phyloP scores from a whole-genome alignment of 495 filamentous ascomycete genomes.

The Lophiotrema nucula region DNA sequence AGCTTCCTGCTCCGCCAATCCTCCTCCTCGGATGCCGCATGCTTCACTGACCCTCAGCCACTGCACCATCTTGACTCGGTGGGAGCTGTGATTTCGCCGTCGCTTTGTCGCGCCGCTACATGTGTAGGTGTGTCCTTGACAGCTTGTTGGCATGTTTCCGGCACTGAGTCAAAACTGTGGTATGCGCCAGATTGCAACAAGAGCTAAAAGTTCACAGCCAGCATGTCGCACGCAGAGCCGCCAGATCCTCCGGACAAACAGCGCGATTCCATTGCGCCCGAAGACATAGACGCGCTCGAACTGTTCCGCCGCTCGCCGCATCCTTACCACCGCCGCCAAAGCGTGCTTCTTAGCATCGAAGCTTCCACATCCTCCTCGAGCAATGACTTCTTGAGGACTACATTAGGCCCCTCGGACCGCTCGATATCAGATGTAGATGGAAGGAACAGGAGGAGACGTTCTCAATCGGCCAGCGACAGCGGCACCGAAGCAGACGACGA shows the following conservation, averaged over 20 bases:
- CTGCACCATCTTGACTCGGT: too few species aligned
- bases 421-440: conserved; percentile 23
- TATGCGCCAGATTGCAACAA: too few species aligned
- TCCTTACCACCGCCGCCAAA: conserved; percentile 64
- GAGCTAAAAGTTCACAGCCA: background rate
- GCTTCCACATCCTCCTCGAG: conserved; percentile 26
- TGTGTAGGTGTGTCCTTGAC: too few species aligned
- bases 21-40: background rate
- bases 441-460: conserved; percentile 20
- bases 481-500: conserved; percentile 93
- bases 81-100: too few species aligned
- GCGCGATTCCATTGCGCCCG: background rate
- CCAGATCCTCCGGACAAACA: background rate
- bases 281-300: conserved; percentile 21
- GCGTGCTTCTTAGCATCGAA: conserved; percentile 46
- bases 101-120: too few species aligned
- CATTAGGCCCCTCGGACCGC: conserved; percentile 9
- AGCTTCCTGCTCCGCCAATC: background rate
- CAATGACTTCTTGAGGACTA: conserved; percentile 9
- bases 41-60: too few species aligned
- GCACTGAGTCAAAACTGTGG: too few species aligned
- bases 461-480: conserved; percentile 66
- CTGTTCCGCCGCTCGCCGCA: conserved; percentile 70
- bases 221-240: background rate
- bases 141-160: too few species aligned